These are phyloP conservation scores for Termitomyces sp. DNA, from an alignment of 768 basidiomycete species.

Conservation along the genomic window DNA sequence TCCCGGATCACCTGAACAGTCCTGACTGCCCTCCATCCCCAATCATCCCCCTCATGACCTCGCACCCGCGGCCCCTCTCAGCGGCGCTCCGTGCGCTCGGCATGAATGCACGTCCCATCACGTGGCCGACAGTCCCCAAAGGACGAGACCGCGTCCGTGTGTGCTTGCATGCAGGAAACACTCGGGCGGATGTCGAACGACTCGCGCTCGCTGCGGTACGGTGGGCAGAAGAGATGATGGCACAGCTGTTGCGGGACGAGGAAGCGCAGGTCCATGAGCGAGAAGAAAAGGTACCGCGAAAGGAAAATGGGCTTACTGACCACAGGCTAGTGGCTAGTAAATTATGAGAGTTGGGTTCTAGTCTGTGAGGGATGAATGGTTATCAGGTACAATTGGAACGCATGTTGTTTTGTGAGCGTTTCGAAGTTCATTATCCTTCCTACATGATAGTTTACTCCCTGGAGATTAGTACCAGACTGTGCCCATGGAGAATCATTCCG, in stretches of 20 bases:
- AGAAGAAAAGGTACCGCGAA: background rate
- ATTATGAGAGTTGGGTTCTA: background rate
- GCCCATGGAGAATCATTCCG: background rate
- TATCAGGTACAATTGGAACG: background rate
- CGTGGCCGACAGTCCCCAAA: slow-evolving; percentile 87
- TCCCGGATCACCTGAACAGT: slow-evolving; percentile 33
- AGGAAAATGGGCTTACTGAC: background rate
- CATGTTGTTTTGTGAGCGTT: background rate
- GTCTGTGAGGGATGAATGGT: background rate
- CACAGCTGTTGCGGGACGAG: slow-evolving; percentile 13
- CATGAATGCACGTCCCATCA: slow-evolving; percentile 74
- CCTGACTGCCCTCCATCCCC: slow-evolving; percentile 49
- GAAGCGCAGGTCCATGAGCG: background rate
- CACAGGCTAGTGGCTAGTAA: slow-evolving; percentile 8
- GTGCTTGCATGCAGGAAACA: slow-evolving; percentile 84
- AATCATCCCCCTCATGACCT: slow-evolving; percentile 83
- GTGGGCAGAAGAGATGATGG: slow-evolving; percentile 45
- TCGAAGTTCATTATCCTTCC: background rate
- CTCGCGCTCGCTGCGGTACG: slow-evolving; percentile 49
- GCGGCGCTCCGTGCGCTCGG: slow-evolving; percentile 53
- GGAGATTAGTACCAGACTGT: background rate
- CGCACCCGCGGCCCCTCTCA: slow-evolving; percentile 73
- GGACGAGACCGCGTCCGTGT: slow-evolving; percentile 83
- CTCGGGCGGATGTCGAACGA: slow-evolving; percentile 55
- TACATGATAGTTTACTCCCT: background rate